Conservation (phyloP, 768 basidiomycete species). For the Royoungia palumana region DNA sequence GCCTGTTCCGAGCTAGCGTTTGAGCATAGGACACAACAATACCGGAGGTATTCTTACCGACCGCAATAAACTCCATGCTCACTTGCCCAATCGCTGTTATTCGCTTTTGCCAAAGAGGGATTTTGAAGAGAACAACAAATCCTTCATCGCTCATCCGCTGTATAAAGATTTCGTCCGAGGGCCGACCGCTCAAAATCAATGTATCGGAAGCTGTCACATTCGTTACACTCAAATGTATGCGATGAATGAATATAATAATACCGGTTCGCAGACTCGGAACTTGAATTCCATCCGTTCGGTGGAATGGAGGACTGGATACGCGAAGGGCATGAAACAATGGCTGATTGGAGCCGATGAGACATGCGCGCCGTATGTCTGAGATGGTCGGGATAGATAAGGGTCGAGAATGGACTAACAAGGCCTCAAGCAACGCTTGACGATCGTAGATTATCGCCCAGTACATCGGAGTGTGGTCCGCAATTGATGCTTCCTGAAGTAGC, state of each 20-base stretch:
- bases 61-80: slow-evolving; percentile 65
- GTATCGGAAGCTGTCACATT: slow-evolving; percentile 39
- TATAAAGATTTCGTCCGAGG: slow-evolving; percentile 52
- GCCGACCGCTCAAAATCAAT: slow-evolving; percentile 36
- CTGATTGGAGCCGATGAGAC: slow-evolving; percentile 39
- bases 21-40: neutral
- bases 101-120: slow-evolving; percentile 62
- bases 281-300: slow-evolving; percentile 20
- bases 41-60: slow-evolving; percentile 4
- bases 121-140: slow-evolving; percentile 50
- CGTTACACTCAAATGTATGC: neutral
- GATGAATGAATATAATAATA: slow-evolving; percentile 20
- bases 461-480: slow-evolving; percentile 27
- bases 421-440: slow-evolving; percentile 39
- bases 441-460: slow-evolving; percentile 37
- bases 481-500: slow-evolving; percentile 24
- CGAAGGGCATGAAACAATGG: slow-evolving; percentile 28
- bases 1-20: slow-evolving; percentile 3
- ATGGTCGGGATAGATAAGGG: slow-evolving; percentile 42
- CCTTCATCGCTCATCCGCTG: slow-evolving; percentile 45
- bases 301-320: slow-evolving; percentile 19
- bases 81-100: slow-evolving; percentile 61
- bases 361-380: slow-evolving; percentile 64
- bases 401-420: slow-evolving; percentile 50
- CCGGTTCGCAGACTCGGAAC: slow-evolving; percentile 11